A percentile compares a stretch with the other conserved stretches of the same genome.
phyloP scores from a whole-genome alignment of 805 yeast species.

The Metschnikowia baotianmanensis region DNA sequence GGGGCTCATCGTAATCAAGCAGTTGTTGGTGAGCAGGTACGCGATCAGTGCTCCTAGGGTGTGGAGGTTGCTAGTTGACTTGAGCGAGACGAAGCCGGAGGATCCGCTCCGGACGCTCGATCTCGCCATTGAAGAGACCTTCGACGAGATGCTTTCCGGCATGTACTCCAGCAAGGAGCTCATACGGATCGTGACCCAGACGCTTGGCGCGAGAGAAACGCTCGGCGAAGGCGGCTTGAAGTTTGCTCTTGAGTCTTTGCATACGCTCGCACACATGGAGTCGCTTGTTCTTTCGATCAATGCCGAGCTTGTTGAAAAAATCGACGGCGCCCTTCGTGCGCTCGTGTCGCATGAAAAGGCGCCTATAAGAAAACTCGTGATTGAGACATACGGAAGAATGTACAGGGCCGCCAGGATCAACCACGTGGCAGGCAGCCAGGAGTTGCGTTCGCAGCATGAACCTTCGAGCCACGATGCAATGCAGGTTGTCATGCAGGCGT shows the following conservation, averaged over 20 bases:
- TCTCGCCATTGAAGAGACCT: conserved; percentile 29
- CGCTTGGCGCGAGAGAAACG: conserved; percentile 13
- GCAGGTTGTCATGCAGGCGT: conserved; percentile 33
- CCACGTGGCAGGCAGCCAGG: conserved; percentile 16
- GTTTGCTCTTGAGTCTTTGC: conserved; percentile 27
- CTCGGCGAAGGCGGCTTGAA: conserved; percentile 8
- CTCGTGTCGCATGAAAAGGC: conserved; percentile 32
- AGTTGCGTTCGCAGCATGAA: background rate
- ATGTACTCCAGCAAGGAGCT: conserved; percentile 24
- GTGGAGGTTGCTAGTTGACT: conserved; percentile 25
- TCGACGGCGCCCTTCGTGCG: conserved; percentile 31
- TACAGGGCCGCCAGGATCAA: conserved; percentile 22
- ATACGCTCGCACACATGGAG: conserved; percentile 23
- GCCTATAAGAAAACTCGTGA: conserved; percentile 35
- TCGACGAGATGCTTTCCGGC: conserved; percentile 31
- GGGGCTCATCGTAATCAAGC: conserved; percentile 38
- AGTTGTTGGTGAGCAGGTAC: conserved; percentile 29
- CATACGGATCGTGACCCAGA: conserved; percentile 15
- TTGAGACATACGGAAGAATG: conserved; percentile 39
- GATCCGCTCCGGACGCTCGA: conserved; percentile 20
- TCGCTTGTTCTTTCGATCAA: conserved; percentile 20
- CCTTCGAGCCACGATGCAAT: conserved; percentile 12
- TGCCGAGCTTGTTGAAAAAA: conserved; percentile 17
- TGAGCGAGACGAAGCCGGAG: conserved; percentile 16
- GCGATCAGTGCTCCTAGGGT: conserved; percentile 20